These are phyloP conservation scores for Auricularia sp. DNA, from an alignment of 768 basidiomycete species.

Conservation along the genomic window DNA sequence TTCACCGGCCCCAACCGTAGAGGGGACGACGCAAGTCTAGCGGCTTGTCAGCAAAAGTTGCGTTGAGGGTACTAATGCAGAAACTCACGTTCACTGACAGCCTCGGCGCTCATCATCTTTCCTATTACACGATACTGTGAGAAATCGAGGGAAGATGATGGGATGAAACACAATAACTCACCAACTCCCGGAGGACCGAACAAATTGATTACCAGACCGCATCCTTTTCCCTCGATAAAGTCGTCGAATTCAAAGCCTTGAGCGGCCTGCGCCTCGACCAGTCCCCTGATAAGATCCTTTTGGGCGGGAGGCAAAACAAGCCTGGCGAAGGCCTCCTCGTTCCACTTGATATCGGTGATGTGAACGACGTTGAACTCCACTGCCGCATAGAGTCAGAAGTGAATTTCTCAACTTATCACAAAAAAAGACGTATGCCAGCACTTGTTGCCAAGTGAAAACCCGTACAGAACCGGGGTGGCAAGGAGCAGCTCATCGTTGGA, in stretches of 20 bases:
- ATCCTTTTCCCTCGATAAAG: constrained; percentile 55
- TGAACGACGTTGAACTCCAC: constrained; percentile 33
- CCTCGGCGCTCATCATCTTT: constrained; percentile 26
- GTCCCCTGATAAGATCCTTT: constrained; percentile 44
- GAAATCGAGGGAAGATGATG: too few relatives aligned
- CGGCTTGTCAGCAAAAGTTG: background rate
- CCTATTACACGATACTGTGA: constrained; percentile 6
- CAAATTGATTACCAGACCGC: constrained; percentile 46
- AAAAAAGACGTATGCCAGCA: constrained; percentile 37
- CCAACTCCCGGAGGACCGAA: constrained; percentile 55
- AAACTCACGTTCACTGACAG: constrained; percentile 24
- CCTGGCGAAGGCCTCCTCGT: constrained; percentile 44
- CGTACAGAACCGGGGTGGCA: constrained; percentile 46
- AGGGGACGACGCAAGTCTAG: constrained; percentile 18
- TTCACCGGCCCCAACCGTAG: constrained; percentile 26
- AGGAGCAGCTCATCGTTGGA: constrained; percentile 45
- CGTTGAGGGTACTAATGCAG: background rate
- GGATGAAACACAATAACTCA: too few relatives aligned
- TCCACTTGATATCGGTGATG: constrained; percentile 46
- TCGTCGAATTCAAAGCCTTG: constrained; percentile 44
- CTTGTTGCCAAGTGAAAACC: constrained; percentile 53
- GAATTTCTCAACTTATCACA: background rate
- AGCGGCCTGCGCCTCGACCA: constrained; percentile 44
- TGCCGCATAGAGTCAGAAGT: background rate
- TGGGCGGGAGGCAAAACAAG: constrained; percentile 43